Evolutionary conservation across 2,329 filamentous ascomycete species (phyloP).

Genomic region (Fusarium euwallaceae): DNA sequence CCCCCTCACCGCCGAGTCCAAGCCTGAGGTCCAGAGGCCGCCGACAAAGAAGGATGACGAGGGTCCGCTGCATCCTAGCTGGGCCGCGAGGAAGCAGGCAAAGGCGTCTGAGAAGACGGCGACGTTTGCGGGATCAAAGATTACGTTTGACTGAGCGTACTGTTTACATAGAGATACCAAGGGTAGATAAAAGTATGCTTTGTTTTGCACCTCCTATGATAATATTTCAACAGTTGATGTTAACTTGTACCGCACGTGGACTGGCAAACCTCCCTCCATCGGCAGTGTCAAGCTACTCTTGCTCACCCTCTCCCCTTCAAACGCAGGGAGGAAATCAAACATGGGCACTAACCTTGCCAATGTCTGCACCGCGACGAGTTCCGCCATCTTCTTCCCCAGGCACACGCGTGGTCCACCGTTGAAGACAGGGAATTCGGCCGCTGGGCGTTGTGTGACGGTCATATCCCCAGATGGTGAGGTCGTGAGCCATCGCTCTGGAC

Average conservation of each 20-base stretch:
- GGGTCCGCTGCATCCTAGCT: constrained; percentile 72
- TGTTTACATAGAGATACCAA: constrained; percentile 37
- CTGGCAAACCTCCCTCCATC: constrained; percentile 71
- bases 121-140: constrained; percentile 69
- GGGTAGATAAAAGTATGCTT: constrained; percentile 33
- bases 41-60: constrained; percentile 61
- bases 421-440: constrained; percentile 73
- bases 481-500: constrained; percentile 69
- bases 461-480: constrained; percentile 47
- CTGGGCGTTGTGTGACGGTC: constrained; percentile 57
- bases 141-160: constrained; percentile 65
- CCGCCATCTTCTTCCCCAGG: constrained; percentile 75
- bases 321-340: constrained; percentile 65
- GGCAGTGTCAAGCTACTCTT: constrained; percentile 73
- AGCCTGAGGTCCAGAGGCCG: constrained; percentile 29
- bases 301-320: constrained; percentile 63
- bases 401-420: constrained; percentile 73
- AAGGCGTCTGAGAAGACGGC: constrained; percentile 68
- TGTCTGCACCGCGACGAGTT: constrained; percentile 69
- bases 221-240: neutral
- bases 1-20: constrained; percentile 40
- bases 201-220: neutral
- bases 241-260: constrained; percentile 30
- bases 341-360: constrained; percentile 62
- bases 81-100: constrained; percentile 73